Conservation (phyloP, 495 filamentous ascomycete species). For the Barbatosphaeria neglecta region DNA sequence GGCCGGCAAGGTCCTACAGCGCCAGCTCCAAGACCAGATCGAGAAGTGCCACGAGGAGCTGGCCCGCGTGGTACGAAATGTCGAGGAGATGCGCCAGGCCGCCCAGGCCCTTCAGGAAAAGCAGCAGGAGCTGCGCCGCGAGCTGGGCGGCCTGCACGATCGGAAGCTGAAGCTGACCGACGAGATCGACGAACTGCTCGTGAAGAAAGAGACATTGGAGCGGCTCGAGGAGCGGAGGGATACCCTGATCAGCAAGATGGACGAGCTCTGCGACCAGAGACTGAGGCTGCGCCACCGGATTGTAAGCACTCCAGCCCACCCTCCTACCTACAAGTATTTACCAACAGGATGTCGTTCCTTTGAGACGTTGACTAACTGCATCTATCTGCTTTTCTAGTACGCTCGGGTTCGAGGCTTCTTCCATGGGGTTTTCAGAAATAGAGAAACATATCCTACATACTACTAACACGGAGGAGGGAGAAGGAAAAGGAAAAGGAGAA, state of each 20-base stretch:
- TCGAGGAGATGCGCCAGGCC: not conserved
- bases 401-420: not conserved
- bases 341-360: not conserved
- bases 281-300: not conserved
- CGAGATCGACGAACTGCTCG: not conserved
- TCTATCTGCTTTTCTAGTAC: not conserved
- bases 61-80: not conserved
- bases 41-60: not conserved
- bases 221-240: not conserved
- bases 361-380: no score
- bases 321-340: not conserved
- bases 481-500: no score
- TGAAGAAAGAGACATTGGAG: not conserved
- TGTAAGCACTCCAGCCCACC: not conserved
- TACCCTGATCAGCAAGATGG: not conserved
- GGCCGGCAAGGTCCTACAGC: constrained; percentile 2
- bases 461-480: no score
- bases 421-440: no score
- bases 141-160: not conserved
- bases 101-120: not conserved
- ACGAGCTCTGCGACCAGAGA: not conserved
- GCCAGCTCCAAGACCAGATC: not conserved
- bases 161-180: not conserved
- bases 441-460: no score
- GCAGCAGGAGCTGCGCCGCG: no score